These are phyloP conservation scores for Auxenochlorella pyrenoidosa DNA, from an alignment of 139 green algal genomes.

Conservation along the genomic window DNA sequence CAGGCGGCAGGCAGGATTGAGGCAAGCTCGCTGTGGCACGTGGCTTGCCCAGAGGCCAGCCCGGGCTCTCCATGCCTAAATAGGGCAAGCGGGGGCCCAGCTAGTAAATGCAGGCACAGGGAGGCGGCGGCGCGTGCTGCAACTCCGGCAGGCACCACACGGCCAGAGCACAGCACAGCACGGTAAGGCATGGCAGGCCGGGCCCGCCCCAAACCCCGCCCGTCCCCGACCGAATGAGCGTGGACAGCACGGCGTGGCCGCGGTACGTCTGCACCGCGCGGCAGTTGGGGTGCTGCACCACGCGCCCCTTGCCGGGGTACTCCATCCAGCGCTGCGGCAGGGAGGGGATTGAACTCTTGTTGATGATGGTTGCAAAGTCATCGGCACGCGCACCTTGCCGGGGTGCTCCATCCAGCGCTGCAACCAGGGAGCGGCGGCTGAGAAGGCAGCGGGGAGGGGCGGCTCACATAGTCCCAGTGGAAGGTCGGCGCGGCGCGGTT, in stretches of 20 bases:
- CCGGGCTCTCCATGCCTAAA: too few relatives aligned
- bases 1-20: too few relatives aligned
- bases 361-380: background rate
- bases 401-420: conserved; percentile 89
- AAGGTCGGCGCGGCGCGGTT: conserved; percentile 49
- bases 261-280: conserved; percentile 83
- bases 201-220: too few relatives aligned
- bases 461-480: conserved; percentile 51
- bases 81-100: too few relatives aligned
- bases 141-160: too few relatives aligned
- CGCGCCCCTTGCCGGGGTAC: conserved; percentile 75
- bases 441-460: too few relatives aligned
- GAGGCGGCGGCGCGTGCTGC: too few relatives aligned
- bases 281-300: conserved; percentile 80
- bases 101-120: too few relatives aligned
- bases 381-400: conserved; percentile 52
- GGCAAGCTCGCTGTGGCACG: too few relatives aligned
- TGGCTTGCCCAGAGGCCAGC: too few relatives aligned
- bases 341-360: background rate
- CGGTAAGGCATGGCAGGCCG: too few relatives aligned
- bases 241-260: conserved; percentile 89
- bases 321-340: conserved; percentile 76
- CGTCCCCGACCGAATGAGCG: conserved; percentile 91
- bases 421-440: conserved; percentile 1
- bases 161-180: too few relatives aligned